Conservation (phyloP, 2,329 filamentous ascomycete species). For the Calonectria fujianensis region DNA sequence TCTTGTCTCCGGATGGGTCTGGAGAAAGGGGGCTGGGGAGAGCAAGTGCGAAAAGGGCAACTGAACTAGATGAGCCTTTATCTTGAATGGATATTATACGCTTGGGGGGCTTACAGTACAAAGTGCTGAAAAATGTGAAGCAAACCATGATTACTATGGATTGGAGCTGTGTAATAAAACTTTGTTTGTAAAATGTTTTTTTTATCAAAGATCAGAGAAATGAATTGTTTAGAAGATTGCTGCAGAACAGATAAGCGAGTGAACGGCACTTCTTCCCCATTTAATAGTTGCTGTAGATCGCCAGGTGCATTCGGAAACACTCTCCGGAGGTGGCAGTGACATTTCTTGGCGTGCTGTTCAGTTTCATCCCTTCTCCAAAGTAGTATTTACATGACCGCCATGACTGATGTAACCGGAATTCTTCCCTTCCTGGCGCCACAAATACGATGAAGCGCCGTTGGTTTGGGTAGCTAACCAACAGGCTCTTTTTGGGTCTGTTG, state of each 20-base stretch:
- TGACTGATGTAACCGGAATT: conserved; percentile 33
- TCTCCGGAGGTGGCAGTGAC: background rate
- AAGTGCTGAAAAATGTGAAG: background rate
- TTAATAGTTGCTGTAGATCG: background rate
- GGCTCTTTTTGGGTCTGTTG: background rate
- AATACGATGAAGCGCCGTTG: background rate
- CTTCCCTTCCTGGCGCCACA: conserved; percentile 19
- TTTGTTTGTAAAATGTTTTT: background rate
- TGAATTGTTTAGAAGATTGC: background rate
- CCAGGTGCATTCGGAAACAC: background rate
- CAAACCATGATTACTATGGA: conserved; percentile 31
- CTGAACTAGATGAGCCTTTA: conserved; percentile 8
- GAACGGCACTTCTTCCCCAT: background rate
- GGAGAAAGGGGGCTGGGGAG: conserved; percentile 35
- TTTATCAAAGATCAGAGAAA: background rate
- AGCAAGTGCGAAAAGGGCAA: conserved; percentile 32
- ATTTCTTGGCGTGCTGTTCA: background rate
- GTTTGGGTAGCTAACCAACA: conserved; percentile 9
- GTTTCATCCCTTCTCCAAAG: conserved; percentile 20
- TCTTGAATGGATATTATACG: too few species aligned
- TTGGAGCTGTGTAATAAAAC: background rate
- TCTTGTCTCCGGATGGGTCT: conserved; percentile 43
- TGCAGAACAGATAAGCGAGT: background rate
- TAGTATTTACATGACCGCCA: conserved; percentile 22
- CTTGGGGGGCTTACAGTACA: conserved; percentile 22